Evolutionary conservation across 2,329 filamentous ascomycete species (phyloP).

Genomic region (Penicillium sp.): DNA sequence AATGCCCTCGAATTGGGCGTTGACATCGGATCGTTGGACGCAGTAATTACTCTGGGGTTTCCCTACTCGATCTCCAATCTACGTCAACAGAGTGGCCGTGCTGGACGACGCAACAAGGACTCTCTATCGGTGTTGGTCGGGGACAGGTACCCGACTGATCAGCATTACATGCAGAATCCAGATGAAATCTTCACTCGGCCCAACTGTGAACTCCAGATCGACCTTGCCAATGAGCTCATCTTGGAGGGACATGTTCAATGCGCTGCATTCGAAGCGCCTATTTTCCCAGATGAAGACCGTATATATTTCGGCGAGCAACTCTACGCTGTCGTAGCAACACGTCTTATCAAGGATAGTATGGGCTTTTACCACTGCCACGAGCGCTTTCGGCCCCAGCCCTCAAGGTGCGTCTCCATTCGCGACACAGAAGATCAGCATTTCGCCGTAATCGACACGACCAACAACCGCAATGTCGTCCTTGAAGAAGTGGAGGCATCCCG

Average conservation of each 20-base stretch:
- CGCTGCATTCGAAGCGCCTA: constrained; percentile 91
- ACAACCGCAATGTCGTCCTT: constrained; percentile 77
- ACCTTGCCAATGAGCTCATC: constrained; percentile 87
- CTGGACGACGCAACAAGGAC: constrained; percentile 88
- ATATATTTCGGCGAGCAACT: constrained; percentile 78
- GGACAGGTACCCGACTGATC: constrained; percentile 85
- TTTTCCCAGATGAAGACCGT: constrained; percentile 72
- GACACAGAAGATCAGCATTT: constrained; percentile 92
- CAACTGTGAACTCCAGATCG: constrained; percentile 84
- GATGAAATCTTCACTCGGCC: constrained; percentile 88
- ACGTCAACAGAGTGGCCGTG: constrained; percentile 89
- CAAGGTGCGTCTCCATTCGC: constrained; percentile 79
- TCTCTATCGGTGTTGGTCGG: constrained; percentile 87
- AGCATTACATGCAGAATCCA: constrained; percentile 96
- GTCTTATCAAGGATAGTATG: constrained; percentile 69
- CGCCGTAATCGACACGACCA: constrained; percentile 81
- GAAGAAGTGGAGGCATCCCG: constrained; percentile 95
- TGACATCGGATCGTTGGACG: constrained; percentile 91
- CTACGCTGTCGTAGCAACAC: constrained; percentile 67
- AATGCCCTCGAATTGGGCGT: constrained; percentile 91
- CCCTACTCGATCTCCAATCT: constrained; percentile 94
- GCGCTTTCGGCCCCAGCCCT: constrained; percentile 81
- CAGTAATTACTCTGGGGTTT: constrained; percentile 90
- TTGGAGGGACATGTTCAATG: constrained; percentile 94
- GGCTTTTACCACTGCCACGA: constrained; percentile 91